Evolutionary conservation across 164 flowering plant genomes (phyloP), one percentile per base, ranked within the genome.

Genomic region (Tinospora cordifolia): DNA sequence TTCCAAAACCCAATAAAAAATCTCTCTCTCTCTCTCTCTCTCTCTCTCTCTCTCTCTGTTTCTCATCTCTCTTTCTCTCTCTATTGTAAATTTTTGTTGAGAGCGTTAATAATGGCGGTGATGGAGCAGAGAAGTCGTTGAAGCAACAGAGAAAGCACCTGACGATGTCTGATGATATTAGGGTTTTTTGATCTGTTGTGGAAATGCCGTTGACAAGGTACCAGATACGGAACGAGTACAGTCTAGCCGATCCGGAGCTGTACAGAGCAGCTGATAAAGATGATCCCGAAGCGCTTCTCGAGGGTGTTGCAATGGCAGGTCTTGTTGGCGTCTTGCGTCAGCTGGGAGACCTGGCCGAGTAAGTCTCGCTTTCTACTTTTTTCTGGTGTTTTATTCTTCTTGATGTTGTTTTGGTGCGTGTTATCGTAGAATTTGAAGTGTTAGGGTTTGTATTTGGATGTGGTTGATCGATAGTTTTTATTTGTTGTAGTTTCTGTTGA

Each of bases 301-400:
- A 95, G 83, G 99, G 93, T 27, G 94, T 95, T 41, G 96, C 99
- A 79, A 90, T 95, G 97, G 90, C 99, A 13, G 99, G 97, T 63
- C 92, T 95, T 26, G 93, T 92, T 24, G 99, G 99, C 36, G 81
- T 95, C 60, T 74, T 95, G 58, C 91, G 99, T 17, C 98, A 95
- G 86, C 82, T 95, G 58, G 99, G 99, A 3, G 99, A 95, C 84
- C 89, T 95, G 2, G 93, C 99, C 26, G 94, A 92, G 99, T 95
- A 27, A 80, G 92, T 84, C 39, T 62, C 1, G 4, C 24, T 5
- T 54, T 54, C 24, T 21, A n/a, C 2, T 17, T 54, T 17, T 54
- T 54, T 54, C 60, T n/a, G 21, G 14, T 14, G 12, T 44, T 14
- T 11, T 11, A 1, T 7, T 5, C 12, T 44, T 13, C 14, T 44